Conservation (phyloP, 306 rosid species). For the Cajanus cajan region DNA sequence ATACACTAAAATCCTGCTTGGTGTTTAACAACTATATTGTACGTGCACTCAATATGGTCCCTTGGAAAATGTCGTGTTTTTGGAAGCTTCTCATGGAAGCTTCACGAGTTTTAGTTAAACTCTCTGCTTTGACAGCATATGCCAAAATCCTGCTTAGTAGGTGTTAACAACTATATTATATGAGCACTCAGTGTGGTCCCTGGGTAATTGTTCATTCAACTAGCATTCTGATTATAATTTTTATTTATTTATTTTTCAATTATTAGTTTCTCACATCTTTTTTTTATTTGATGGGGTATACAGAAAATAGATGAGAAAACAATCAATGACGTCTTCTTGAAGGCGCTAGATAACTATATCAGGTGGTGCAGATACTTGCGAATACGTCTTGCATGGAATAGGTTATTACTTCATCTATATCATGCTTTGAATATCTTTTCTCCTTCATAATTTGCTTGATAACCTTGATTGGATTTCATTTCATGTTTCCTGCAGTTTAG, state of each 20-base stretch:
- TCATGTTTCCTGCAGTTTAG: constrained; percentile 57
- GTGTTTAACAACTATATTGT: background rate
- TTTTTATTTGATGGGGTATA: constrained; percentile 26
- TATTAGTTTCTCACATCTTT: background rate
- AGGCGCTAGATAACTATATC: constrained; percentile 88
- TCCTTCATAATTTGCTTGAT: constrained; percentile 32
- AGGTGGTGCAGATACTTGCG: constrained; percentile 92
- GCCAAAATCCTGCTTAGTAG: background rate
- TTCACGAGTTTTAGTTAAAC: background rate
- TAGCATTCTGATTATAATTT: background rate
- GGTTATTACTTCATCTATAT: constrained; percentile 54
- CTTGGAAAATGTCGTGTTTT: background rate
- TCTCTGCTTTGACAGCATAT: background rate
- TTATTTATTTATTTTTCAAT: background rate
- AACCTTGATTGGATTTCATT: constrained; percentile 32
- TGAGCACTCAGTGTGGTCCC: constrained; percentile 6
- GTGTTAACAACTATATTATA: background rate
- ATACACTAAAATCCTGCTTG: background rate
- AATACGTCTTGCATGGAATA: constrained; percentile 80
- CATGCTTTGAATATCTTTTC: constrained; percentile 19
- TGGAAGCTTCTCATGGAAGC: background rate
- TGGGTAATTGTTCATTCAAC: background rate
- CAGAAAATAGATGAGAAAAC: constrained; percentile 94
- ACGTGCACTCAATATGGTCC: background rate
- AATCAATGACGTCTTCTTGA: constrained; percentile 74